Evolutionary conservation across 2,329 filamentous ascomycete species (phyloP).

Genomic region (Scedosporium aurantiacum): DNA sequence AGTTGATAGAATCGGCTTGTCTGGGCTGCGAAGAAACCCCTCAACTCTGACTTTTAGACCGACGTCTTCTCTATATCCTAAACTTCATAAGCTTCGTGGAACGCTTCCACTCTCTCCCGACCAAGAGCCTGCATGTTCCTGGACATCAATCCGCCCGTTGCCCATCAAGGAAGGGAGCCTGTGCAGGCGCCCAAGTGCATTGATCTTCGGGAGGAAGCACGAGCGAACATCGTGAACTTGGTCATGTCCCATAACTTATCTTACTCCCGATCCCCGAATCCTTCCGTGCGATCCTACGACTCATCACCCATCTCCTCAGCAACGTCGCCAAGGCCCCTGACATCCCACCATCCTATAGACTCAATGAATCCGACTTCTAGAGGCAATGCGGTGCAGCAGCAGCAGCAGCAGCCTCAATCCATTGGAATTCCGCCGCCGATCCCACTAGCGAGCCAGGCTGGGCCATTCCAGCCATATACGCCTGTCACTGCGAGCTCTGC

Average conservation of each 20-base stretch:
- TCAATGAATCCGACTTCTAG: background rate
- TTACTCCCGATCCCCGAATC: slow-evolving; percentile 51
- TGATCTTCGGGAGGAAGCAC: background rate
- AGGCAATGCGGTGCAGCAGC: background rate
- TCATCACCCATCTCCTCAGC: slow-evolving; percentile 49
- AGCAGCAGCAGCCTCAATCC: slow-evolving; percentile 27
- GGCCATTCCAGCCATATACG: slow-evolving; percentile 40
- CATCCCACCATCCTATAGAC: background rate
- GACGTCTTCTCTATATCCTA: no score
- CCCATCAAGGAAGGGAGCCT: background rate
- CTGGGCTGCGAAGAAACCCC: background rate
- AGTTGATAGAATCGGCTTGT: background rate
- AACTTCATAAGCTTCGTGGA: no score
- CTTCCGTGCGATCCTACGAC: slow-evolving; percentile 50
- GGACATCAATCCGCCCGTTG: background rate
- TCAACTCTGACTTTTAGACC: background rate
- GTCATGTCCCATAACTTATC: slow-evolving; percentile 33
- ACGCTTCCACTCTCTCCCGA: no score
- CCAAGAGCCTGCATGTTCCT: background rate
- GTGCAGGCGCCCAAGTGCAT: background rate
- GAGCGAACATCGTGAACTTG: background rate
- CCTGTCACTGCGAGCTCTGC: slow-evolving; percentile 36
- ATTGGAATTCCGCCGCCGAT: slow-evolving; percentile 18
- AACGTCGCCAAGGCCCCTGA: slow-evolving; percentile 43
- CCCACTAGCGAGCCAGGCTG: slow-evolving; percentile 19